Conservation (phyloP, 2,329 filamentous ascomycete genomes). For the Nakataea oryzae region DNA sequence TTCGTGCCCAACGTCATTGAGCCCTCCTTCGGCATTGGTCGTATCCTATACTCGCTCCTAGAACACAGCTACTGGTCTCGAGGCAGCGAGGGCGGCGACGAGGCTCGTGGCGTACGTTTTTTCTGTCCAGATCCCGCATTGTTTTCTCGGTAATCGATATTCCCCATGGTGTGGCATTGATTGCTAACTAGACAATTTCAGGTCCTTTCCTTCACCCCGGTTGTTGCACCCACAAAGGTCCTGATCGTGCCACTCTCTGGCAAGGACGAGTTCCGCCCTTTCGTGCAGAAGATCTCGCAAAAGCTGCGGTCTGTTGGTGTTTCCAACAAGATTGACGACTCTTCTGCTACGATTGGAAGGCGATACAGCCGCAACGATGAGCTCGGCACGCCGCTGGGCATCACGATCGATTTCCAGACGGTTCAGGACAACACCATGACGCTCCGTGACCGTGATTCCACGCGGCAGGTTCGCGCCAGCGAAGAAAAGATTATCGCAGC, state of each 20-base stretch:
- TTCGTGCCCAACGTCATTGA: conserved; percentile 96
- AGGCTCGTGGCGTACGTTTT: conserved; percentile 71
- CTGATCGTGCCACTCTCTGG: conserved; percentile 81
- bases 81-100: conserved; percentile 56
- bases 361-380: conserved; percentile 93
- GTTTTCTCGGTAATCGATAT: background rate
- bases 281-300: conserved; percentile 60
- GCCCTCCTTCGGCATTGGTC: conserved; percentile 92
- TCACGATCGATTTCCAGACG: conserved; percentile 94
- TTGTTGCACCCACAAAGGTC: conserved; percentile 89
- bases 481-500: conserved; percentile 72
- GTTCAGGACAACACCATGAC: conserved; percentile 80
- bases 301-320: conserved; percentile 68
- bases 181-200: conserved; percentile 12
- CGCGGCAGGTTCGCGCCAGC: conserved; percentile 77
- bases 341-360: conserved; percentile 86
- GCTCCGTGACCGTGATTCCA: conserved; percentile 81
- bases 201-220: conserved; percentile 44
- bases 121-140: conserved; percentile 3
- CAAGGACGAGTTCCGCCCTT: conserved; percentile 71
- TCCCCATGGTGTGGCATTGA: background rate
- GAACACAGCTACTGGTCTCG: conserved; percentile 96
- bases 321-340: conserved; percentile 81
- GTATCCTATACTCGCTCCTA: conserved; percentile 85
- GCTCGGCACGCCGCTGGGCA: conserved; percentile 84